A percentile compares a stretch with the other conserved stretches of the same genome.
Evolutionary conservation across 352 stramenopile species (phyloP).

Genomic region (Pythium insidiosum): DNA sequence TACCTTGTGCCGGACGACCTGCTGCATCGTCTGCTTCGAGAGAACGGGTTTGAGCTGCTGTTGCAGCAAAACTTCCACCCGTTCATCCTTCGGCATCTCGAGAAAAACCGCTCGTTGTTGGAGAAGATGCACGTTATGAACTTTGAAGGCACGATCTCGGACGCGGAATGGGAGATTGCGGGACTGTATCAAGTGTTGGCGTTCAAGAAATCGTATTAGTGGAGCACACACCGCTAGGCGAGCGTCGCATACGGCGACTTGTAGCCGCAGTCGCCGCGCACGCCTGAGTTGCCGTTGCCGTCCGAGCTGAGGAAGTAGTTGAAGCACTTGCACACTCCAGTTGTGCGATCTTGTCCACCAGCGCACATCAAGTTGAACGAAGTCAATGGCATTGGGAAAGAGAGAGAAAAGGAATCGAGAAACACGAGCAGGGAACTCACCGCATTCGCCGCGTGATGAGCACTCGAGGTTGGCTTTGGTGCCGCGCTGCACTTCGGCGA

Average conservation of each 20-base stretch:
- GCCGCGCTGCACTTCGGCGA: slow-evolving; percentile 32
- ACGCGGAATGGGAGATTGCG: slow-evolving; percentile 83
- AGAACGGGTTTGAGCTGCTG: slow-evolving; percentile 71
- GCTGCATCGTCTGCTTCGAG: slow-evolving; percentile 46
- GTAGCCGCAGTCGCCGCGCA: slow-evolving; percentile 89
- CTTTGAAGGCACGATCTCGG: slow-evolving; percentile 72
- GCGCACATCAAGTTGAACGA: too few relatives aligned
- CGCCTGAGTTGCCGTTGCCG: slow-evolving; percentile 59
- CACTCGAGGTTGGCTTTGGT: slow-evolving; percentile 80
- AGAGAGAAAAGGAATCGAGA: not conserved
- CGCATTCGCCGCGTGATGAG: slow-evolving; percentile 55
- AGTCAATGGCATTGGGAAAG: not conserved
- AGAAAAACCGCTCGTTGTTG: slow-evolving; percentile 59
- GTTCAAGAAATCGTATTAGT: slow-evolving; percentile 78
- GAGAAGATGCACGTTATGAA: slow-evolving; percentile 88
- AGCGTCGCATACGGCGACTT: slow-evolving; percentile 59
- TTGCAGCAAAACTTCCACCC: slow-evolving; percentile 83
- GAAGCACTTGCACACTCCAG: slow-evolving; percentile 62
- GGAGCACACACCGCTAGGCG: too few relatives aligned
- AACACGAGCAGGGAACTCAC: slow-evolving; percentile 21
- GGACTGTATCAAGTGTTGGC: slow-evolving; percentile 81
- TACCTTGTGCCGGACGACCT: slow-evolving; percentile 87
- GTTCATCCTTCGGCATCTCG: slow-evolving; percentile 70
- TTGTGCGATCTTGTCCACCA: slow-evolving; percentile 35
- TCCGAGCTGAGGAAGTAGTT: slow-evolving; percentile 70